phyloP scores from a whole-genome alignment of 2,329 filamentous ascomycete genomes.

The Metarhizium guizhouense region DNA sequence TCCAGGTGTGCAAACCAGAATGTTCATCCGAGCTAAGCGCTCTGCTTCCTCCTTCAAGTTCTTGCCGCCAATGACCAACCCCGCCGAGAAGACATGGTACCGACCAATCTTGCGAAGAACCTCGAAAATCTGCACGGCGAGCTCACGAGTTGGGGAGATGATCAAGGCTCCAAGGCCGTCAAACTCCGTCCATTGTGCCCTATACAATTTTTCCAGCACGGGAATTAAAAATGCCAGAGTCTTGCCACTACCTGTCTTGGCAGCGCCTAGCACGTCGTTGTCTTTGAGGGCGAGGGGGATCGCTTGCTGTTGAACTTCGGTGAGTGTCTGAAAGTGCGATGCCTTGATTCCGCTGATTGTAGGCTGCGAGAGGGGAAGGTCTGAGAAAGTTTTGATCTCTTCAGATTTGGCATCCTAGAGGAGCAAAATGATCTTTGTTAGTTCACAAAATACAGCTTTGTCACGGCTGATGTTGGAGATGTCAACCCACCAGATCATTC shows the following conservation, averaged over 20 bases:
- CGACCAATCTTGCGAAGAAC: slow-evolving; percentile 84
- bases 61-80: slow-evolving; percentile 89
- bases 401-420: slow-evolving; percentile 49
- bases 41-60: slow-evolving; percentile 80
- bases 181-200: slow-evolving; percentile 77
- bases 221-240: slow-evolving; percentile 89
- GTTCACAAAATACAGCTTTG: background rate
- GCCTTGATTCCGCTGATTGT: slow-evolving; percentile 72
- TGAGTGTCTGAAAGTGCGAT: slow-evolving; percentile 83
- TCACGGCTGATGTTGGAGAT: no score
- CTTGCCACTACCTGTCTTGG: slow-evolving; percentile 93
- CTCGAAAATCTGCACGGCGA: slow-evolving; percentile 95
- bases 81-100: slow-evolving; percentile 84
- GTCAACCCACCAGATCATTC: slow-evolving; percentile 20
- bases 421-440: background rate
- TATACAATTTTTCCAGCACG: slow-evolving; percentile 85
- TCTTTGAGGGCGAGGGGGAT: slow-evolving; percentile 81
- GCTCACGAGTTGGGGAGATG: slow-evolving; percentile 85
- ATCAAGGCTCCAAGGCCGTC: slow-evolving; percentile 91
- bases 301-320: slow-evolving; percentile 85
- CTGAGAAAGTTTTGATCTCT: slow-evolving; percentile 61
- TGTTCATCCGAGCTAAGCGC: slow-evolving; percentile 85
- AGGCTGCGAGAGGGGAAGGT: slow-evolving; percentile 76
- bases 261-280: slow-evolving; percentile 81
- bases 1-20: slow-evolving; percentile 89